Base-by-base conservation (phyloP, 768 basidiomycete genomes). In the Amylocystis lapponica region DNA sequence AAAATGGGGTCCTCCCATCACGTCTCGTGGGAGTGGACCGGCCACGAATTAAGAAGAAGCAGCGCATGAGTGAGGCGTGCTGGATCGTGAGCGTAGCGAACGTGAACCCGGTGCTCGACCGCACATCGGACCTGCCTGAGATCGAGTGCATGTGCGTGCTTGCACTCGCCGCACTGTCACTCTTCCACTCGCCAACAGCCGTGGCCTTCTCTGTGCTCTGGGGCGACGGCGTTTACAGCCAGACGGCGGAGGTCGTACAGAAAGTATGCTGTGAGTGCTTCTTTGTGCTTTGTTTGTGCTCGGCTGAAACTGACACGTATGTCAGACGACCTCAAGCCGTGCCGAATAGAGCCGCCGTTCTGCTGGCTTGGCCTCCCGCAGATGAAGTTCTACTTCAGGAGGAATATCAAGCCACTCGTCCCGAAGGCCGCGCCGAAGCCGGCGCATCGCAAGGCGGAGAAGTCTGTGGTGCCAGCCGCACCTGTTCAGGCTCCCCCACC, bases 141-240 rank as follows among this genome's bases (percentile, higher is more conserved):
- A 29, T 37, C n/a, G 41, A 47, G 63, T 72, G 45, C 57, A 55
- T 50, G 29, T 55, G 69, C 43, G 56, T 80, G 41, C 70, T 78
- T 46, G 71, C 72, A 26, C 73, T 83, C 38, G 75, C 73, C 6
- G 81, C 80, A 3, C 71, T 83, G 44, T n/a, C 69, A 72, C 5
- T 72, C 81, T 10, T 73, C 79, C 49, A 70, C 75, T 50, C 63
- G 66, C 39, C 73, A 71, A 11, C 63, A 67, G 33, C 71, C 58
- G 71, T 70, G 13, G 73, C 70, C 5, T 78, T 80, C 52, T 76
- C 76, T 74, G 58, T 75, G 19, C 75, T 83, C 58, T 83, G 81
- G 81, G 69, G 67, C 35, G 66, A 66, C 43, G 69, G 67, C 30
- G 65, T 67, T 49, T 74, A 72, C 56, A 59, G 56, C 42, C 55